Base-by-base conservation (phyloP, 495 filamentous ascomycete species). In the Xylaria flabelliformis region DNA sequence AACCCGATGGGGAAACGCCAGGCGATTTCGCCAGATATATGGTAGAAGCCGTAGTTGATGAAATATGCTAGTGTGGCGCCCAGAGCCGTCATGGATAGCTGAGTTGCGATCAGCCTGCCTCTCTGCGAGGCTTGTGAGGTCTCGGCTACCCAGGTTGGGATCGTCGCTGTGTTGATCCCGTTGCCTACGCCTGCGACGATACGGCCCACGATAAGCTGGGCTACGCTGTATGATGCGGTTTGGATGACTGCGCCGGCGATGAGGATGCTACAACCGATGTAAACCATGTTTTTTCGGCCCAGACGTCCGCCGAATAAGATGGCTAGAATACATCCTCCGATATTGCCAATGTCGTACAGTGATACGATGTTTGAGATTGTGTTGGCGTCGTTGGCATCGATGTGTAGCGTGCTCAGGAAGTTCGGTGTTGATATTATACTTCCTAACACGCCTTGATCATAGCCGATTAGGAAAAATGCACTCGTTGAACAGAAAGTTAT, bases 121-220 rank as follows among this genome's bases (percentile, higher is more conserved):
- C 91, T 86, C 61, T 86, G 85, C 72, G 92, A 88, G 4, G 90
- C 86, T 73, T 90, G 91, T 46, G 89, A 89, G 72, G 89, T 91
- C 77, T 94, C 91, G 4, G 90, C 90, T 74, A 92, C 90, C 90
- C 90, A 94, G 0, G 88, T 90, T 1, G 91, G 91, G 15, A 92
- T 87, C 2, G 58, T 61, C 32, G 32, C 34, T 21, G 58, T 61
- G 19, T 61, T 61, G 32, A 61, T 61, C 12, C 88, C 89, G 65
- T 90, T 89, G 0, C 90, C 90, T 68, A 91, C 79, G 10, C 90
- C 91, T 1, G 90, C 29, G 17, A 39, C n/a, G 21, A 61, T 34
- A 4, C 58, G 29, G 58, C 55, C 58, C 19, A 61, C 58, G 8
- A 61, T 39, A 4, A 61, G 19, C 29, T 61, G 58, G 32, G 83